phyloP scores from a whole-genome alignment of 805 yeast species.

The Starmerella vitae region DNA sequence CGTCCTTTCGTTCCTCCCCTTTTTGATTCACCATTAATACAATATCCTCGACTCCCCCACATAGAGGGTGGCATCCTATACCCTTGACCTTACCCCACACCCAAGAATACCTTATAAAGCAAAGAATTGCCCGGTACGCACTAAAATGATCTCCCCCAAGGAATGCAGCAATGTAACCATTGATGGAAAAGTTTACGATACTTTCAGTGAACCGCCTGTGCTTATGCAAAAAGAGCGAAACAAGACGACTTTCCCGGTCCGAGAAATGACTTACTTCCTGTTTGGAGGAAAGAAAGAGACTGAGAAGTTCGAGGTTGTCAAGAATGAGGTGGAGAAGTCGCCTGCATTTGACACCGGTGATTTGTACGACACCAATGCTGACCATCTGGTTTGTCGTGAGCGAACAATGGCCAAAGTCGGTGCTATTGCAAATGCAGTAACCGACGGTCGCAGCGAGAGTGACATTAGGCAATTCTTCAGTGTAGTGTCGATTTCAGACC shows the following conservation, averaged over 20 bases:
- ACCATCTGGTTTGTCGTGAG: conserved; percentile 29
- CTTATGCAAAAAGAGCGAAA: conserved; percentile 31
- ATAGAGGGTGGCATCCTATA: background rate
- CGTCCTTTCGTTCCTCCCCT: no score
- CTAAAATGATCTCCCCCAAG: conserved; percentile 6
- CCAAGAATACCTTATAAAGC: background rate
- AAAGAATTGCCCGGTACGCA: background rate
- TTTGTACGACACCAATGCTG: conserved; percentile 35
- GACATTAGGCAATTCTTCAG: conserved; percentile 22
- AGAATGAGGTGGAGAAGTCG: conserved; percentile 39
- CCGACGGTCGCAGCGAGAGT: conserved; percentile 22
- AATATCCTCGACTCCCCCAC: no score
- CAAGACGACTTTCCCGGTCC: conserved; percentile 27
- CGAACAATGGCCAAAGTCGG: conserved; percentile 24
- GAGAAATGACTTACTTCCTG: conserved; percentile 31
- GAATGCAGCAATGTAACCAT: conserved; percentile 15
- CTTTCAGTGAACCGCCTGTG: conserved; percentile 28
- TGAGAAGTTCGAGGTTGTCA: conserved; percentile 28
- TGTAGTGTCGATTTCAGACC: conserved; percentile 38
- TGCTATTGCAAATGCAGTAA: conserved; percentile 21
- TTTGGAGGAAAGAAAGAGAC: conserved; percentile 32
- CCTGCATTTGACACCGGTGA: conserved; percentile 35
- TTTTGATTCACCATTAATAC: no score
- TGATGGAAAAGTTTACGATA: conserved; percentile 19
- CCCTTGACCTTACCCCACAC: background rate